phyloP scores from a whole-genome alignment of 345 rosid genomes.

The Populus euphratica region DNA sequence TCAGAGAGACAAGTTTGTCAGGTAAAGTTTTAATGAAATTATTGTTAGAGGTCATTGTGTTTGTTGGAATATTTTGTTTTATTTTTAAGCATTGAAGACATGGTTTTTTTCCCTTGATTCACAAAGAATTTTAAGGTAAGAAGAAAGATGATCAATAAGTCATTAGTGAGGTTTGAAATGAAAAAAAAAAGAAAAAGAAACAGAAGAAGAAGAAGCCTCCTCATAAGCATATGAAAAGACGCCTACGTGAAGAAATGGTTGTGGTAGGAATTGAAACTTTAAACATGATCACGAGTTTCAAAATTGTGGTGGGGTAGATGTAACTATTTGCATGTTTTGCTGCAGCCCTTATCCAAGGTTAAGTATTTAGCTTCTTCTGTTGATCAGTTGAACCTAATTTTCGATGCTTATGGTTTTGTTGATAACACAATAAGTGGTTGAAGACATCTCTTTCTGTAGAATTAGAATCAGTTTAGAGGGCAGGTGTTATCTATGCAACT shows the following conservation, averaged over 20 bases:
- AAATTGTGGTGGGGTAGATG: neutral
- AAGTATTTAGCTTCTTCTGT: neutral
- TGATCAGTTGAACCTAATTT: neutral
- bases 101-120: too few species aligned
- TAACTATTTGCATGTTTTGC: neutral
- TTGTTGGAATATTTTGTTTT: too few species aligned
- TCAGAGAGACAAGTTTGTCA: conserved; percentile 79
- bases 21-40: conserved; percentile 37
- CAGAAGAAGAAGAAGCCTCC: neutral
- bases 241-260: neutral
- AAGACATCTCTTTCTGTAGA: neutral
- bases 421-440: neutral
- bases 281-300: neutral
- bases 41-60: neutral
- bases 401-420: neutral
- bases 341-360: neutral
- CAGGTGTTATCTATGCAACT: neutral
- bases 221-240: neutral
- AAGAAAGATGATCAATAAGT: too few species aligned
- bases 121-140: too few species aligned
- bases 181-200: too few species aligned
- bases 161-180: too few species aligned
- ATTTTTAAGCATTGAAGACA: neutral
- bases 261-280: neutral
- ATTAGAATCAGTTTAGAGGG: neutral